Base-by-base conservation (phyloP, 768 basidiomycete species). In the Boletellus ananiceps region DNA sequence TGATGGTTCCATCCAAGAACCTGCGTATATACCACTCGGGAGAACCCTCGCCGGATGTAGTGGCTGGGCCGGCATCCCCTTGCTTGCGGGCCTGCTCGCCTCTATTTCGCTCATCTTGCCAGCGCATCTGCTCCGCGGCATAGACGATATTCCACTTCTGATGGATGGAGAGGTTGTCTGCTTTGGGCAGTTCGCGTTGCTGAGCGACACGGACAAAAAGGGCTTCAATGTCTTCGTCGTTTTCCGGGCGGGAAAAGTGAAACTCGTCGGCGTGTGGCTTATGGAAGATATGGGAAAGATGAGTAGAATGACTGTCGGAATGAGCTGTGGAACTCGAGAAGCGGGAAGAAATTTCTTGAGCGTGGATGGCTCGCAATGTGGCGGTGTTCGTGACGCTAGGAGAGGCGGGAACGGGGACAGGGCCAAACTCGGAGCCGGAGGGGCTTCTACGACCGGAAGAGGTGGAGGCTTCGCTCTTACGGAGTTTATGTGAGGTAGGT, bases 11-110 rank as follows among this genome's bases (percentile, higher is more conserved):
- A 61, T 94, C 88, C 62, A 97, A 74, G 64, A 96, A 91, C 68
- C 86, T 91, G 67, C 84, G 81, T 55, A 98, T 82, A 63, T 93
- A 97, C 87, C 88, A 96, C 65, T 96, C 88, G 1, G 94, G 93
- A 8, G 87, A 82, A 53, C 86, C 84, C 47, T 82, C 80, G 18
- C 79, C 68, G 18, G 81, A 76, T 18, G 75, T 65, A 6, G 71
- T 68, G 7, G 80, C 57, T 47, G 80, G 79, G 6, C 83, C 82
- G 3, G 74, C 62, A 54, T 86, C 86, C 6, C 71, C 71, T 59
- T 82, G 82, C 61, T 73, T 82, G 62, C 72, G 79, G 18, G 74
- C 68, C 57, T 83, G 81, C 48, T 82, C 81, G 53, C 83, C 79
- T 57, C 82, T 76, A 53, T 73, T 77, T 59, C 78, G 81, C 57